Percentiles rank a stretch among this genome's conserved stretches.
Evolutionary conservation across 2,329 filamentous ascomycete genomes (phyloP).

Genomic region (Dendryphion nanum): DNA sequence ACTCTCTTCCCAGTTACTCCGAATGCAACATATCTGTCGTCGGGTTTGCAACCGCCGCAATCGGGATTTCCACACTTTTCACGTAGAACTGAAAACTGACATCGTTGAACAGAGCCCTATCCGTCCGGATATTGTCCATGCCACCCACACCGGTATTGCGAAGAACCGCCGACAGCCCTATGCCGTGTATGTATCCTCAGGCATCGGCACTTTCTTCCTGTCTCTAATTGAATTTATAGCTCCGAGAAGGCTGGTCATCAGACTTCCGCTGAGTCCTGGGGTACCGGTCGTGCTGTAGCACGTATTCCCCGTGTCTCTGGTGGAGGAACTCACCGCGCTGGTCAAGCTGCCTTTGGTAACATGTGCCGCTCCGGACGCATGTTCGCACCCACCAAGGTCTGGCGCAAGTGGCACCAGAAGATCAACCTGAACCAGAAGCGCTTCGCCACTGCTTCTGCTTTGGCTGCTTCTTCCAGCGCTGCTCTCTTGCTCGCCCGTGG

Average conservation of each 20-base stretch:
- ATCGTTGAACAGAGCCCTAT: slow-evolving; percentile 67
- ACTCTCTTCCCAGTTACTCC: too few relatives aligned
- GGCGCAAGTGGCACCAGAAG: slow-evolving; percentile 99
- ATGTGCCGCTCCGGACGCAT: slow-evolving; percentile 99
- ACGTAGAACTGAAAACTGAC: slow-evolving; percentile 9
- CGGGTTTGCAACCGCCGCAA: too few relatives aligned
- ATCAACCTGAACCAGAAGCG: slow-evolving; percentile 99
- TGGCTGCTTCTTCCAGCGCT: slow-evolving; percentile 93
- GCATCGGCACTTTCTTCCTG: slow-evolving; percentile 1
- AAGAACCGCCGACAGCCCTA: slow-evolving; percentile 99
- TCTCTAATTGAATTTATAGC: slow-evolving; percentile 22
- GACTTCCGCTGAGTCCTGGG: slow-evolving; percentile 99
- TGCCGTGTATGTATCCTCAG: slow-evolving; percentile 67
- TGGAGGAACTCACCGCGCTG: slow-evolving; percentile 99
- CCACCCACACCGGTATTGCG: slow-evolving; percentile 97
- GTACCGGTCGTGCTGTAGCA: slow-evolving; percentile 96
- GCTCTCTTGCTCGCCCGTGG: slow-evolving; percentile 95
- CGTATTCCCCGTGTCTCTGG: slow-evolving; percentile 99
- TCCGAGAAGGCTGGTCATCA: slow-evolving; percentile 99
- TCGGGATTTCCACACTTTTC: too few relatives aligned
- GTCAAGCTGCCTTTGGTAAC: slow-evolving; percentile 99
- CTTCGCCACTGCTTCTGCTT: slow-evolving; percentile 94
- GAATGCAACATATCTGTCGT: too few relatives aligned
- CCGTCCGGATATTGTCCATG: slow-evolving; percentile 98
- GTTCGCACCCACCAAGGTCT: slow-evolving; percentile 99